Base-by-base conservation (phyloP, 2,329 filamentous ascomycete genomes). In the Karstenula rhodostoma region DNA sequence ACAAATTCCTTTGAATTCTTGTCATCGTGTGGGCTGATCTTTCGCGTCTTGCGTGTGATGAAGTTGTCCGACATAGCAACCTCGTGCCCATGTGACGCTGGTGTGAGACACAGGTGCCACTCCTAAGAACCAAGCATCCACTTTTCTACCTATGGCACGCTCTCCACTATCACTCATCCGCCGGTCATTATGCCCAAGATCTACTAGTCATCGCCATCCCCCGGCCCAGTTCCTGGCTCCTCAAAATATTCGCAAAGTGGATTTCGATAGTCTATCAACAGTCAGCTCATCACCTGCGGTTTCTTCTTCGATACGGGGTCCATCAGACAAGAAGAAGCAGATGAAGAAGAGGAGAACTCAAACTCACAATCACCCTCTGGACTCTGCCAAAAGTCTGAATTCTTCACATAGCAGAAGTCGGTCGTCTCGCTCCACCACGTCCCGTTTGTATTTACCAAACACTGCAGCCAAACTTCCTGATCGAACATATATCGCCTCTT, bases 341-440 rank as follows among this genome's bases (percentile, higher is more conserved):
- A n/a, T n/a, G n/a, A n/a, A n/a, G n/a, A n/a, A n/a, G n/a, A n/a
- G n/a, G n/a, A n/a, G n/a, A n/a, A n/a, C n/a, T 19, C 19, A 32
- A 19, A 63, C 67, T 64, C 50, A 69, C 67, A 67, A 25, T 74
- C 69, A 7, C 66, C 66, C 37, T 65, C 63, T 0, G 67, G 67
- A 59, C 55, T 62, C 54, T 75, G 29, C 70, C 71, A 74, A 33
- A 73, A 68, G 47, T 74, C 72, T 32, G 61, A 53, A 37, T 66
- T 66, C 27, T 65, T 67, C 17, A 72, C 59, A 59, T 73, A 75
- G 49, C 73, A 74, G 37, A 73, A 74, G 56, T 75, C 73, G 2
- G 65, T 74, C 27, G 72, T 73, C 58, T 70, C 59, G 23, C 62
- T 66, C 71, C 71, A 74, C 54, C 56, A 71, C 3, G 66, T 68